Conservation (phyloP, 2,329 filamentous ascomycete species). For the Fusarium pininemorale region DNA sequence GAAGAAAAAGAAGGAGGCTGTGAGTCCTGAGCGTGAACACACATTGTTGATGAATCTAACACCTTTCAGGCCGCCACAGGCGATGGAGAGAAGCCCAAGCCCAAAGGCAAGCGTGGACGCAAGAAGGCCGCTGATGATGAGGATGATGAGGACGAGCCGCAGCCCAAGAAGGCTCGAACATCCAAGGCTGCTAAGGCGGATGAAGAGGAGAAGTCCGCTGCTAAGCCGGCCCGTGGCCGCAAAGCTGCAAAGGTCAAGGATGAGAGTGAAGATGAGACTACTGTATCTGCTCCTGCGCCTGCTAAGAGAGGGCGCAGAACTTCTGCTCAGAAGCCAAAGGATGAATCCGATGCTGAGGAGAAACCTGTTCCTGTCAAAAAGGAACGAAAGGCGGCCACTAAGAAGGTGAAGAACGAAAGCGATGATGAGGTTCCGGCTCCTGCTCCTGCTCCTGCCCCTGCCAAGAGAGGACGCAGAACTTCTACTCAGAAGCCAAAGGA, state of each 20-base stretch:
- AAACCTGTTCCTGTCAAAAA: conserved; percentile 19
- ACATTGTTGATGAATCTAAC: conserved; percentile 12
- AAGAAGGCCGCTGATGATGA: conserved; percentile 49
- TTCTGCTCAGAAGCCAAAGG: conserved; percentile 27
- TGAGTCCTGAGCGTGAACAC: conserved; percentile 14
- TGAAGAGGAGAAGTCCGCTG: conserved; percentile 30
- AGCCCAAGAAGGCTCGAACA: conserved; percentile 50
- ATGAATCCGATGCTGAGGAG: conserved; percentile 23
- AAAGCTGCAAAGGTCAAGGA: conserved; percentile 37
- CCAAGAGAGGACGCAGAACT: conserved; percentile 43
- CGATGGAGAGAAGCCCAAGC: conserved; percentile 44
- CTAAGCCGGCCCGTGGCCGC: conserved; percentile 36
- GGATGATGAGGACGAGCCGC: conserved; percentile 47
- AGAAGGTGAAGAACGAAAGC: conserved; percentile 15
- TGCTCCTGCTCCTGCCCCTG: conserved; percentile 32
- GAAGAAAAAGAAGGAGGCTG: conserved; percentile 47
- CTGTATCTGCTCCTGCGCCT: conserved; percentile 31
- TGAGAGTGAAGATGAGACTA: conserved; percentile 32
- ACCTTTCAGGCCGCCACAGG: conserved; percentile 38
- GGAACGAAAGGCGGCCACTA: conserved; percentile 26
- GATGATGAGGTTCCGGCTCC: not conserved
- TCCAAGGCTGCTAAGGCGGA: conserved; percentile 36
- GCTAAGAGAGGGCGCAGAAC: conserved; percentile 45
- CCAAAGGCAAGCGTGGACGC: conserved; percentile 47
- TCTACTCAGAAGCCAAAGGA: conserved; percentile 31